These are phyloP conservation scores for Gentiana macrophylla DNA, from an alignment of 257 asterid genomes.

Conservation along the genomic window DNA sequence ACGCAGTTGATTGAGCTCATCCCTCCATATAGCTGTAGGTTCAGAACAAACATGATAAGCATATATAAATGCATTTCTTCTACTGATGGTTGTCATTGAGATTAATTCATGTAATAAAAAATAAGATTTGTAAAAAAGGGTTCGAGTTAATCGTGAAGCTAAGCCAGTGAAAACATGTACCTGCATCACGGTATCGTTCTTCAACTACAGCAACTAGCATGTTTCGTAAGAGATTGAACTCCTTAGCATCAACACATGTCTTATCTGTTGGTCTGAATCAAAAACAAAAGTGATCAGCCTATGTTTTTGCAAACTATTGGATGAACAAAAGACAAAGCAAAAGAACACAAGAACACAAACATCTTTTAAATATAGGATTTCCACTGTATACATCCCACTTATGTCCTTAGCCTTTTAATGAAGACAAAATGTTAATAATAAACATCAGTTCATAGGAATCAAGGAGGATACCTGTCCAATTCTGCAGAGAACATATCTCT, in stretches of 20 bases:
- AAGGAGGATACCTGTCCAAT: constrained; percentile 27
- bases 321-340: no score
- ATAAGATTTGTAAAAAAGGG: no score
- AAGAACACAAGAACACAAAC: no score
- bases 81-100: no score
- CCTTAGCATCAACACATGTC: constrained; percentile 40
- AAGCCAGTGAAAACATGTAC: constrained; percentile 9
- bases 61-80: neutral
- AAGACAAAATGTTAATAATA: no score
- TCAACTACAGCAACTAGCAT: constrained; percentile 49
- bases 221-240: constrained; percentile 41
- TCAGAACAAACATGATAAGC: constrained; percentile 3
- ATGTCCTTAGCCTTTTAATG: no score
- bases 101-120: no score
- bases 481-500: constrained; percentile 20
- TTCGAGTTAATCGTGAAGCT: no score
- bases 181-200: constrained; percentile 50
- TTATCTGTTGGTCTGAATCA: constrained; percentile 30
- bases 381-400: no score
- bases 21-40: constrained; percentile 78
- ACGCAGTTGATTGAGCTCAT: constrained; percentile 72
- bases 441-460: neutral
- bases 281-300: neutral
- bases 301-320: no score
- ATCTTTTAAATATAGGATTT: no score